Evolutionary conservation across 768 basidiomycete genomes (phyloP), one percentile per base, ranked within the genome.

Genomic region (Boletus coccyginus): DNA sequence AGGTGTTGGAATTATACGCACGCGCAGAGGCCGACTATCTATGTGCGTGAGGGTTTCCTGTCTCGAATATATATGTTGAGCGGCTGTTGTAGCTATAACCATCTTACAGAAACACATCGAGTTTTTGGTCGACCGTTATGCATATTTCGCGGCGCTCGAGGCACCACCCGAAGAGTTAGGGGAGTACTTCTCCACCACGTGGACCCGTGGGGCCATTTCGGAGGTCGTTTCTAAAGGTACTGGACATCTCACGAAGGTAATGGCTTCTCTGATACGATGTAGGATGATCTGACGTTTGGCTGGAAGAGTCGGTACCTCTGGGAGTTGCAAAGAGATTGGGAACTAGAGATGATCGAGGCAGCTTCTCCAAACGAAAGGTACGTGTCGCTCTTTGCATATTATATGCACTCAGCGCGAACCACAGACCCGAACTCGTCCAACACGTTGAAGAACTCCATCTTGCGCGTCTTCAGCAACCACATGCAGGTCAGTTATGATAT

Each of bases 21-120:
- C 79, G 78, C 36, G 91, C 92, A 21, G 87, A 87, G 63, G 72
- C 68, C 11, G 92, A 94, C 64, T 93, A 92, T 69, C 69, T 93
- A 36, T 93, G 92, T 93, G 69, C 65, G 90, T 78, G 32, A 44
- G 49, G 48, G 43, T 49, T 35, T 52, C n/a, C 44, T 48, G 45
- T 39, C 36, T 13, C 35, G 54, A 54, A 48, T 32, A 27, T 61
- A 46, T 62, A 32, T 63, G 55, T 50, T 67, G 52, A 67, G 48
- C 56, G 39, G 52, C n/a, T 13, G 50, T 55, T 61, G 50, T 68
- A 93, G 91, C 90, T n/a, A 86, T 94, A 36, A 81, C 87, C 1
- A 72, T 93, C 46, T 77, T 94, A 45, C 77, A 81, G 66, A 81
- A 77, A 57, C 91, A 93, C 70, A 63, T 88, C 38, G 75, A 86